Evolutionary conservation across 2,329 filamentous ascomycete genomes (phyloP).

Genomic region (Pestalotiopsis sp.): DNA sequence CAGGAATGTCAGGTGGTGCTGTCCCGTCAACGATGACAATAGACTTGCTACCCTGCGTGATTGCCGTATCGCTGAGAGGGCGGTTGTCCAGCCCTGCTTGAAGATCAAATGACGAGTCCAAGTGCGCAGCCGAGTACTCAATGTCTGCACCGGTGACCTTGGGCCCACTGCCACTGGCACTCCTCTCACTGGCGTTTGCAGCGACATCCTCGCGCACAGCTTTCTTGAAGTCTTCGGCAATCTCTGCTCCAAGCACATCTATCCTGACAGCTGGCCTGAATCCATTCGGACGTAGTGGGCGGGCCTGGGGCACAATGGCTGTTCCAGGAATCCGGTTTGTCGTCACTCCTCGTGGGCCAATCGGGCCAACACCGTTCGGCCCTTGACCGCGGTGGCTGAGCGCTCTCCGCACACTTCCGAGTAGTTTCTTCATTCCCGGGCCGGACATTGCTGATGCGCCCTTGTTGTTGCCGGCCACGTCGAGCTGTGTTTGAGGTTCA

Average conservation of each 20-base stretch:
- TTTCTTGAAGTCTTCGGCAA: conserved; percentile 78
- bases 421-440: conserved; percentile 81
- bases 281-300: conserved; percentile 43
- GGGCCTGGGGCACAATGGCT: conserved; percentile 61
- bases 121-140: conserved; percentile 47
- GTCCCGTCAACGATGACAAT: conserved; percentile 85
- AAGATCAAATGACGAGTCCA: conserved; percentile 45
- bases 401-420: conserved; percentile 84
- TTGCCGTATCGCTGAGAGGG: conserved; percentile 56
- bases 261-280: conserved; percentile 65
- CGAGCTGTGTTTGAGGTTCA: conserved; percentile 41
- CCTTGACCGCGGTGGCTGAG: conserved; percentile 64
- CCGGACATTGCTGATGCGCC: conserved; percentile 62
- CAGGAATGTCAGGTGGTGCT: conserved; percentile 48
- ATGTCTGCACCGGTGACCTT: conserved; percentile 33
- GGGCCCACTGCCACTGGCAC: conserved; percentile 24
- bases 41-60: conserved; percentile 84
- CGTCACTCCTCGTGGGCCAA: conserved; percentile 55
- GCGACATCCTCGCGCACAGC: conserved; percentile 69
- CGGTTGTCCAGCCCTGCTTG: conserved; percentile 37
- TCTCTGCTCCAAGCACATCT: conserved; percentile 79
- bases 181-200: conserved; percentile 34
- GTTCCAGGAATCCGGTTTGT: conserved; percentile 63
- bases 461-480: conserved; percentile 44
- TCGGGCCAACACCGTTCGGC: conserved; percentile 50